These are phyloP conservation scores for Entonaema liquescens DNA, from an alignment of 495 filamentous ascomycete species.

Conservation along the genomic window DNA sequence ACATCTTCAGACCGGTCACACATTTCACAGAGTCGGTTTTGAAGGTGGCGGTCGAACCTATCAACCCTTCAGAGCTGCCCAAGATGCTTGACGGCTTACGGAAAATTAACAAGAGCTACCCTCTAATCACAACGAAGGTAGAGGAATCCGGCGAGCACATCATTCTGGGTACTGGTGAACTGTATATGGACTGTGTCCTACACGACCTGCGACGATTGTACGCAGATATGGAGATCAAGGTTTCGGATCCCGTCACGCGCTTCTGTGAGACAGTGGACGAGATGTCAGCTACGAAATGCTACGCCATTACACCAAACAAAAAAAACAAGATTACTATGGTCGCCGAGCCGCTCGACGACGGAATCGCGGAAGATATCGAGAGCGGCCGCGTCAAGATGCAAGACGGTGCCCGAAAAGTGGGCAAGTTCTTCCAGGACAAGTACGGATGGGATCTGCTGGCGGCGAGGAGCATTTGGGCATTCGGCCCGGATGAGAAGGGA, in stretches of 20 bases:
- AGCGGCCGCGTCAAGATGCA: slow-evolving; percentile 88
- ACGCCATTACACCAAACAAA: slow-evolving; percentile 96
- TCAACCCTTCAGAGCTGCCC: slow-evolving; percentile 97
- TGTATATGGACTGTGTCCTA: slow-evolving; percentile 99
- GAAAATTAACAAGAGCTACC: slow-evolving; percentile 97
- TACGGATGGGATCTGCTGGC: slow-evolving; percentile 97
- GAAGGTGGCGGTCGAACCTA: slow-evolving; percentile 97
- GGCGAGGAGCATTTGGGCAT: slow-evolving; percentile 96
- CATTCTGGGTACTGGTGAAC: slow-evolving; percentile 90
- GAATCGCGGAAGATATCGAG: slow-evolving; percentile 96
- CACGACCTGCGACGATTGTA: slow-evolving; percentile 93
- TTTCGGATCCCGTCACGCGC: slow-evolving; percentile 95
- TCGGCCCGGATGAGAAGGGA: slow-evolving; percentile 93
- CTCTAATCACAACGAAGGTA: slow-evolving; percentile 93
- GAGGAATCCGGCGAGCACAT: slow-evolving; percentile 99
- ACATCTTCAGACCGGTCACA: slow-evolving; percentile 90
- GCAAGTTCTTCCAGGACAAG: slow-evolving; percentile 96
- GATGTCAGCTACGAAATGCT: slow-evolving; percentile 96
- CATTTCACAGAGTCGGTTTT: slow-evolving; percentile 98
- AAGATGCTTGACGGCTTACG: slow-evolving; percentile 98
- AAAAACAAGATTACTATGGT: slow-evolving; percentile 99
- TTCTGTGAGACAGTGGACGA: slow-evolving; percentile 99
- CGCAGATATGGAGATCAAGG: slow-evolving; percentile 99
- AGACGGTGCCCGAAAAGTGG: slow-evolving; percentile 90
- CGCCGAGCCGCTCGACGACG: slow-evolving; percentile 91